Evolutionary conservation across 176 grass and related monocot genomes (phyloP).

Genomic region (Dactylis glomerata): DNA sequence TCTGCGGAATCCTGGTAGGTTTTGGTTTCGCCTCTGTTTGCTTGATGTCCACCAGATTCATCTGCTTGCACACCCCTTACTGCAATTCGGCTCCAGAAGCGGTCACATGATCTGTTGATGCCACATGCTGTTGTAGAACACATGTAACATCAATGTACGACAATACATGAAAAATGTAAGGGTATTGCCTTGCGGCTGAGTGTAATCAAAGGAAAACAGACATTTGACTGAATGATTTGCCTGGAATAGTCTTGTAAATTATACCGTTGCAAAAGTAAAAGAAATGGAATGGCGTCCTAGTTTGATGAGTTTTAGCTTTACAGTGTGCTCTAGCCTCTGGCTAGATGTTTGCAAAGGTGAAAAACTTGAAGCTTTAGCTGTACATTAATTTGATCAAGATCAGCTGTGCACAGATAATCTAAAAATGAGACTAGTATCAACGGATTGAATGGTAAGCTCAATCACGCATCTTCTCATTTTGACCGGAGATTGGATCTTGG

Average conservation of each 20-base stretch:
- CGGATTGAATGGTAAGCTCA: too few species aligned
- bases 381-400: not conserved
- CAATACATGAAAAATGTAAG: not conserved
- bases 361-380: not conserved
- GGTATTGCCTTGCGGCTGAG: not conserved
- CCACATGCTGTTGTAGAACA: conserved; percentile 13
- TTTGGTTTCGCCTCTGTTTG: conserved; percentile 74
- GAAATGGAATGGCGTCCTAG: not conserved
- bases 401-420: not conserved
- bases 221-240: not conserved
- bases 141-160: conserved; percentile 37
- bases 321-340: not conserved
- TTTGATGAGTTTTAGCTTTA: not conserved
- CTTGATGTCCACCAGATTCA: conserved; percentile 89
- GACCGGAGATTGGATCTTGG: too few species aligned
- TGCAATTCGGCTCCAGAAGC: conserved; percentile 98
- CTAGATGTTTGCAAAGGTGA: not conserved
- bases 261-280: not conserved
- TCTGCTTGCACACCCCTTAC: conserved; percentile 97
- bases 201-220: not conserved
- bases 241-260: not conserved
- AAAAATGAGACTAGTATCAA: not conserved
- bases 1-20: conserved; percentile 70
- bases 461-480: too few species aligned
- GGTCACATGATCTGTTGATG: conserved; percentile 55